Conservation (phyloP, 106 monocot genomes). For the Acorus gramineus region DNA sequence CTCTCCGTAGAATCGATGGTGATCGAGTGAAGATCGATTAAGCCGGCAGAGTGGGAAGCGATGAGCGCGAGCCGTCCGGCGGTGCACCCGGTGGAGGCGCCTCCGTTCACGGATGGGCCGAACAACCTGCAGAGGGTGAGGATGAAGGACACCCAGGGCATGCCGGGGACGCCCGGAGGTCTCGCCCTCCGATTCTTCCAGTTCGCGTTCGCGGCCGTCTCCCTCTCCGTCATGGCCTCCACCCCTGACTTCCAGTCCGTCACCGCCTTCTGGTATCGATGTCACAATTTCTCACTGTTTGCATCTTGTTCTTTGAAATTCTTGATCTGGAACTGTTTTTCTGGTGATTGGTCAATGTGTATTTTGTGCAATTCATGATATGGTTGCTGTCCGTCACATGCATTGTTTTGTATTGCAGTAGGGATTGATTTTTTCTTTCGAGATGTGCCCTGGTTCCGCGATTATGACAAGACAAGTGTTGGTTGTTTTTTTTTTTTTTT, state of each 20-base stretch:
- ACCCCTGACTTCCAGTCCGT: slow-evolving; percentile 84
- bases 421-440: no score
- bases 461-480: no score
- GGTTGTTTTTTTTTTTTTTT: no score
- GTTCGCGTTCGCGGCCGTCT: slow-evolving; percentile 58
- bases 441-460: no score
- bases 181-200: slow-evolving; percentile 64
- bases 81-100: slow-evolving; percentile 91
- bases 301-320: not conserved
- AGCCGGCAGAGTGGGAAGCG: not conserved
- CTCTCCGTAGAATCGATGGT: no score
- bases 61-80: slow-evolving; percentile 81
- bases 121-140: slow-evolving; percentile 49
- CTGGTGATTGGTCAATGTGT: no score
- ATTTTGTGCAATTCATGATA: no score
- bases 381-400: no score
- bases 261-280: slow-evolving; percentile 73
- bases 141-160: slow-evolving; percentile 89
- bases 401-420: no score
- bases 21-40: no score
- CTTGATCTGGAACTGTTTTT: no score
- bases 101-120: slow-evolving; percentile 43
- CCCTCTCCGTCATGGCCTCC: slow-evolving; percentile 72
- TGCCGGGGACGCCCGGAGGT: slow-evolving; percentile 76
- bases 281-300: not conserved